Percentiles rank a stretch among this genome's conserved stretches.
Evolutionary conservation across 352 stramenopile genomes (phyloP).

Genomic region (Pythium phragmitis): DNA sequence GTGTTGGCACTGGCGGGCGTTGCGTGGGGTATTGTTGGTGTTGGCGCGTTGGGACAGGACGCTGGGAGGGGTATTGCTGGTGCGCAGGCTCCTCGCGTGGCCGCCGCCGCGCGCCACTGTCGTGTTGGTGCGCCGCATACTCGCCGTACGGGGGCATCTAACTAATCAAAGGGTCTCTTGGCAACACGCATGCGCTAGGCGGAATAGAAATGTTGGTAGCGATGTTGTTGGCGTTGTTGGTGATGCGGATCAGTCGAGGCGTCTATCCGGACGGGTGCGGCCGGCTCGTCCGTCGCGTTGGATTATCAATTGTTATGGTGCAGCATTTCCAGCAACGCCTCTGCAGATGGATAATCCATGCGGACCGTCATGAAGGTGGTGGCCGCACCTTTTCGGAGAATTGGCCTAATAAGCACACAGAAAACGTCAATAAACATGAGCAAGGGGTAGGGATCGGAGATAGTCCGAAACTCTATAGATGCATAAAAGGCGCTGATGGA

Average conservation of each 20-base stretch:
- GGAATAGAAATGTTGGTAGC: slow-evolving; percentile 1
- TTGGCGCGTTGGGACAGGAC: background rate
- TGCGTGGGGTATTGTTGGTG: background rate
- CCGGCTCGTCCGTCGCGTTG: background rate
- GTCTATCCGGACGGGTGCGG: background rate
- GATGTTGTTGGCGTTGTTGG: background rate
- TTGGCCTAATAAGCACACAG: background rate
- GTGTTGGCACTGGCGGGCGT: background rate
- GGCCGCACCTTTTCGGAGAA: background rate
- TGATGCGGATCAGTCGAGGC: background rate
- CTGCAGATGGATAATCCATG: slow-evolving; percentile 6
- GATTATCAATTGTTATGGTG: background rate
- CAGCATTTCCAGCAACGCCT: background rate
- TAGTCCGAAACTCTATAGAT: background rate
- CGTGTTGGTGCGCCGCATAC: background rate
- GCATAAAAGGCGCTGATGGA: background rate
- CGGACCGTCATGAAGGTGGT: background rate
- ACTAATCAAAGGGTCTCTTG: background rate
- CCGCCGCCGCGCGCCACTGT: slow-evolving; percentile 3
- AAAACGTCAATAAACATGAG: background rate
- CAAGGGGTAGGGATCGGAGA: background rate
- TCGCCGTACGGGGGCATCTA: slow-evolving; percentile 1
- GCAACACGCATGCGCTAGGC: background rate
- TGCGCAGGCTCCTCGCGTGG: background rate
- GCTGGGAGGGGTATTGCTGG: background rate